These are phyloP conservation scores for Wickerhamomyces bovis DNA, from an alignment of 805 yeast genomes.

Conservation along the genomic window DNA sequence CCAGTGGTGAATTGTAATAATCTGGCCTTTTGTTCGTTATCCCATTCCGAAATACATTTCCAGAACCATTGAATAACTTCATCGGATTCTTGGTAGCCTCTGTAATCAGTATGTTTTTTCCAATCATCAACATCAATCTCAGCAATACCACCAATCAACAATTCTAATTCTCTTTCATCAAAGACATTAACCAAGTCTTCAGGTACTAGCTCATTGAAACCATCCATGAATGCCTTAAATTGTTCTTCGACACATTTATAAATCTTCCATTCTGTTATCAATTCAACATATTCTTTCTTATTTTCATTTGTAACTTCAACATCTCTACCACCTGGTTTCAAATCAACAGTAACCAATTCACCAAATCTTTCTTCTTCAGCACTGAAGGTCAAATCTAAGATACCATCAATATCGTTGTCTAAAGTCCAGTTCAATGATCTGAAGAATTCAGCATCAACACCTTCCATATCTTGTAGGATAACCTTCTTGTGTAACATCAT, in stretches of 20 bases:
- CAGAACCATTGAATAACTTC: conserved; percentile 99
- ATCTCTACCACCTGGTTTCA: conserved; percentile 82
- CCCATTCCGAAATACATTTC: conserved; percentile 92
- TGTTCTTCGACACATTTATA: conserved; percentile 91
- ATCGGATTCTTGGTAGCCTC: conserved; percentile 95
- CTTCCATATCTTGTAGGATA: conserved; percentile 94
- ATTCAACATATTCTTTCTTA: conserved; percentile 91
- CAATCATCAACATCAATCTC: conserved; percentile 98
- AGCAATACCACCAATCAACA: conserved; percentile 95
- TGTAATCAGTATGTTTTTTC: conserved; percentile 97
- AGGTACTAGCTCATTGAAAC: conserved; percentile 95
- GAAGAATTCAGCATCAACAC: conserved; percentile 96
- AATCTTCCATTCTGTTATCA: conserved; percentile 94
- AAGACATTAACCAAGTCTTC: conserved; percentile 94
- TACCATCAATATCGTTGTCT: conserved; percentile 87
- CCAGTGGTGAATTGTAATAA: conserved; percentile 96
- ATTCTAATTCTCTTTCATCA: conserved; percentile 95
- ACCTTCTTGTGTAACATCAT: conserved; percentile 96
- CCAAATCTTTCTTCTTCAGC: conserved; percentile 94
- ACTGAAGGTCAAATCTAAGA: conserved; percentile 83
- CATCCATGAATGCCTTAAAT: conserved; percentile 93
- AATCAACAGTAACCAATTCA: conserved; percentile 79
- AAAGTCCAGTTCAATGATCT: conserved; percentile 92
- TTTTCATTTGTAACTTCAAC: conserved; percentile 92
- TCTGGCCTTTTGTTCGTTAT: conserved; percentile 93